Conservation (phyloP, 768 basidiomycete genomes). For the Phanerodontia chrysosporium region DNA sequence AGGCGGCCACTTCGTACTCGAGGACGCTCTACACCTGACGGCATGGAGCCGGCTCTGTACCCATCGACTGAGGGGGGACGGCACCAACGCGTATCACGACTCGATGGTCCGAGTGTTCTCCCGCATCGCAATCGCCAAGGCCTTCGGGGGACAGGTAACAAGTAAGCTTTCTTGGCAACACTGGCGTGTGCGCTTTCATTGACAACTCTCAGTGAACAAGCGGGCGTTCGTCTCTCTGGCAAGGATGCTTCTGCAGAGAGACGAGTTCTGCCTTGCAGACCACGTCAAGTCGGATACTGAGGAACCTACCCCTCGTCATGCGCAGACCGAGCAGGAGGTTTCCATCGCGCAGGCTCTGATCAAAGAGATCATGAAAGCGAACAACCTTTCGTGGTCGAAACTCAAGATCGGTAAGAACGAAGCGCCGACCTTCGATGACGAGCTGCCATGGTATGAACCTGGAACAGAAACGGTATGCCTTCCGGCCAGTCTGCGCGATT, state of each 20-base stretch:
- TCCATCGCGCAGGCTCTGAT: not conserved
- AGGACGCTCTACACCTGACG: not conserved
- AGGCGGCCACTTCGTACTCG: not conserved
- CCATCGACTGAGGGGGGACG: not conserved
- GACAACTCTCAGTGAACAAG: not conserved
- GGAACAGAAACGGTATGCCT: not conserved
- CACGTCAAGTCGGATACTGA: not conserved
- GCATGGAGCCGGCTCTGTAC: not conserved
- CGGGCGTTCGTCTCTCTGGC: not conserved
- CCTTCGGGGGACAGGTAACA: not conserved
- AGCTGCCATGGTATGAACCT: not conserved
- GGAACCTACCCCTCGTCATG: not conserved
- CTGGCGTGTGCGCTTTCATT: not conserved
- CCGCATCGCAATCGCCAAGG: not conserved
- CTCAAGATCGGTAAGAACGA: not conserved
- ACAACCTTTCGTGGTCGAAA: not conserved
- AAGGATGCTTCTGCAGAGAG: not conserved
- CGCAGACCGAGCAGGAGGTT: not conserved
- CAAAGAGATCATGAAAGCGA: not conserved
- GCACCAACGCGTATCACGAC: not conserved
- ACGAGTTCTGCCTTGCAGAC: not conserved
- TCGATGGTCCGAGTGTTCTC: not conserved
- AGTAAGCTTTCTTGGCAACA: no score
- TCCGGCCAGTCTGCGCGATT: no score
- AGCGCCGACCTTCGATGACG: not conserved